Evolutionary conservation across 495 filamentous ascomycete species (phyloP).

Genomic region (Daldinia concentrica): DNA sequence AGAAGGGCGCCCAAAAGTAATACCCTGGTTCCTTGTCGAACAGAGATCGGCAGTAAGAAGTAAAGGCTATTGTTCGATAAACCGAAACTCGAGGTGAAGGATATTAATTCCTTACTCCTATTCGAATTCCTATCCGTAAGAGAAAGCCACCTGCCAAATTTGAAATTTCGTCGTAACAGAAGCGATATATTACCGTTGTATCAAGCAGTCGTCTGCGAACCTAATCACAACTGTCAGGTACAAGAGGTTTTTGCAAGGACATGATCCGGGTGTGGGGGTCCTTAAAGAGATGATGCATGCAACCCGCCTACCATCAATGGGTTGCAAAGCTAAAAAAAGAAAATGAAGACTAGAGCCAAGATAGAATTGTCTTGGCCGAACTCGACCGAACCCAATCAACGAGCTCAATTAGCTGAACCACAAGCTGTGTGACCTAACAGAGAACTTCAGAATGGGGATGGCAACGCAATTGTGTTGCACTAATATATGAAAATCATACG

Average conservation of each 20-base stretch:
- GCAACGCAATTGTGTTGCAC: constrained; percentile 20
- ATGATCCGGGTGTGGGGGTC: constrained; percentile 30
- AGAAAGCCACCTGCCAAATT: constrained; percentile 29
- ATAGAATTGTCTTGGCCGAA: constrained; percentile 17
- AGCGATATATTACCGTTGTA: constrained; percentile 13
- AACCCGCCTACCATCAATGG: constrained; percentile 18
- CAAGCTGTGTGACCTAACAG: constrained; percentile 1
- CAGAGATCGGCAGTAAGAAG: constrained; percentile 22
- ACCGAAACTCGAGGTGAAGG: background rate
- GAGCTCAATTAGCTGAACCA: constrained; percentile 15
- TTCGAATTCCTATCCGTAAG: background rate
- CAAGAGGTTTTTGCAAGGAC: constrained; percentile 23
- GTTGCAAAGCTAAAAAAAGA: constrained; percentile 35
- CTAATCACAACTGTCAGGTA: constrained; percentile 36
- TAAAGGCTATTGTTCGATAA: background rate
- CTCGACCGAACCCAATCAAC: constrained; percentile 27
- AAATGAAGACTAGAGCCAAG: constrained; percentile 12
- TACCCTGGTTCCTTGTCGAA: constrained; percentile 12
- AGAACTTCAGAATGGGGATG: constrained; percentile 11
- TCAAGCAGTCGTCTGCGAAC: constrained; percentile 16
- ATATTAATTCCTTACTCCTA: background rate
- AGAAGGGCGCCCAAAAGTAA: background rate
- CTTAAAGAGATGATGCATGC: constrained; percentile 15
- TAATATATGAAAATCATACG: constrained; percentile 16
- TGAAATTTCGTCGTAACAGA: constrained; percentile 6